phyloP scores from a whole-genome alignment of 305 asterid genomes.

The Ilex paraguariensis region DNA sequence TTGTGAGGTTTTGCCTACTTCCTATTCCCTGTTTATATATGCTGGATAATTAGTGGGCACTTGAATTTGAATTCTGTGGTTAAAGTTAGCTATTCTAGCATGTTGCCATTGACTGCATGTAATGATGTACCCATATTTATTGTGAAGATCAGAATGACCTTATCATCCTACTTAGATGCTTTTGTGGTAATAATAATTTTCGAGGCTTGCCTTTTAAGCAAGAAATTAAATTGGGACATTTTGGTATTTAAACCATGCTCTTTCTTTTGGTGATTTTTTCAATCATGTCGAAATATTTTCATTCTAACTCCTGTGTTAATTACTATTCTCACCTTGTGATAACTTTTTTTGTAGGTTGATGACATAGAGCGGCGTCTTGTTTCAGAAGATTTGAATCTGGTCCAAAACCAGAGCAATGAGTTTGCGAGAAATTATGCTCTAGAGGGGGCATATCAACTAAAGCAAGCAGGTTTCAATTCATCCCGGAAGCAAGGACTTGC shows the following conservation, averaged over 20 bases:
- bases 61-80: too few relatives aligned
- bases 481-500: slow-evolving; percentile 37
- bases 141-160: too few relatives aligned
- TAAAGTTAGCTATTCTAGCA: too few relatives aligned
- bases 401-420: slow-evolving; percentile 41
- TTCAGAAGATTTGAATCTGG: slow-evolving; percentile 47
- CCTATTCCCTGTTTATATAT: too few relatives aligned
- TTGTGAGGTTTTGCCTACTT: too few relatives aligned
- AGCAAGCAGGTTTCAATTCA: slow-evolving; percentile 35
- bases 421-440: slow-evolving; percentile 33
- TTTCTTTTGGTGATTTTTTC: slow-evolving; percentile 6
- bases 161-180: too few relatives aligned
- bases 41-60: too few relatives aligned
- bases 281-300: slow-evolving; percentile 6
- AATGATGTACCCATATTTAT: too few relatives aligned
- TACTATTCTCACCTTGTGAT: slow-evolving; percentile 17
- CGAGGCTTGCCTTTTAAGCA: not conserved
- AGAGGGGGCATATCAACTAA: slow-evolving; percentile 39
- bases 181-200: not conserved
- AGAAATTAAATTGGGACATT: too few relatives aligned
- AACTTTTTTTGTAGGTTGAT: slow-evolving; percentile 50
- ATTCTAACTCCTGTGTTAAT: not conserved
- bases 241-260: slow-evolving; percentile 1
- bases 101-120: too few relatives aligned
- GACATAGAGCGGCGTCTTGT: slow-evolving; percentile 88